Evolutionary conservation across 2,329 filamentous ascomycete species (phyloP).

Genomic region (Aspergillus pseudoglaucus): DNA sequence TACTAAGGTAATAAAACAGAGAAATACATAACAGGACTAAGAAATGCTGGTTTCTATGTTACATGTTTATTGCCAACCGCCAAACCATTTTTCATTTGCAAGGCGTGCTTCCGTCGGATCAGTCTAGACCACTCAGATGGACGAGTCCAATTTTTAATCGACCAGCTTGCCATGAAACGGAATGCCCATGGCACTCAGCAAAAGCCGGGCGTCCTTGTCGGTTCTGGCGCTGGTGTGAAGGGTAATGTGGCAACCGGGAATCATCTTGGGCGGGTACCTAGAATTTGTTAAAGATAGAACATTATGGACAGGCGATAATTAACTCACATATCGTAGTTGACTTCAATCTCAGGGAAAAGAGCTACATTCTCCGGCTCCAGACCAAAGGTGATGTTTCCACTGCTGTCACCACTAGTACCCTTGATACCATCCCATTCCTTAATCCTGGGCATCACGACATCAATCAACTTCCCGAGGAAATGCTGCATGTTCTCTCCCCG

Average conservation of each 20-base stretch:
- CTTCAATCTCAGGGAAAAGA: conserved; percentile 87
- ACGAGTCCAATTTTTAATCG: conserved; percentile 31
- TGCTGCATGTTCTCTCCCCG: conserved; percentile 76
- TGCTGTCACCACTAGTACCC: conserved; percentile 72
- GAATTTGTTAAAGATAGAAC: conserved; percentile 4
- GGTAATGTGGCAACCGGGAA: conserved; percentile 77
- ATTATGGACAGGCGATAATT: background rate
- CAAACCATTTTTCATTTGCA: background rate
- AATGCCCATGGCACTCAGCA: conserved; percentile 65
- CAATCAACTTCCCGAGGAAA: conserved; percentile 83
- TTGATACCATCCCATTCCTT: conserved; percentile 90
- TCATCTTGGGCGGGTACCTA: conserved; percentile 64
- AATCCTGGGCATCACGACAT: conserved; percentile 86
- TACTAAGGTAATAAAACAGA: conserved; percentile 8
- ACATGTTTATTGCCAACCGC: conserved; percentile 7
- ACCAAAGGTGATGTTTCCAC: conserved; percentile 81
- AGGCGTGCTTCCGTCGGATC: background rate
- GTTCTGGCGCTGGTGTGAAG: conserved; percentile 79
- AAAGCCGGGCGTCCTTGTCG: conserved; percentile 74
- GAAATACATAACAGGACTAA: conserved; percentile 10
- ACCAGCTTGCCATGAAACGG: conserved; percentile 74
- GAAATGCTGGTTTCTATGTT: conserved; percentile 6
- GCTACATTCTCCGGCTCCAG: conserved; percentile 68
- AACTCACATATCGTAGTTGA: conserved; percentile 83
- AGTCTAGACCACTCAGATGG: no score